Conservation (phyloP, 768 basidiomycete genomes). For the Podaxis sp. region DNA sequence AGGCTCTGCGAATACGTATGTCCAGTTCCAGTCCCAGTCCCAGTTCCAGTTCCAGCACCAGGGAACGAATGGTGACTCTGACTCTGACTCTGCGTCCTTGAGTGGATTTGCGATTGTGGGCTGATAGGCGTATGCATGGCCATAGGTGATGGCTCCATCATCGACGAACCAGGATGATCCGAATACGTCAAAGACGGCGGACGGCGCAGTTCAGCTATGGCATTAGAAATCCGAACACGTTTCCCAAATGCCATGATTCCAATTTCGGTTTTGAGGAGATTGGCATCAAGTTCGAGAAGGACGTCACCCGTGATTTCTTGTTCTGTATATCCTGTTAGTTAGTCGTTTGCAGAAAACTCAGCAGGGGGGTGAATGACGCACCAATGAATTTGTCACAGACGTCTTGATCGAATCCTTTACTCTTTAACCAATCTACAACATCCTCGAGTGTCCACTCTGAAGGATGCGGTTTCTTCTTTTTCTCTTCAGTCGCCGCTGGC, state of each 20-base stretch:
- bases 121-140: slow-evolving; percentile 27
- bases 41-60: slow-evolving; percentile 15
- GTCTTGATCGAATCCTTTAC: slow-evolving; percentile 79
- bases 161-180: slow-evolving; percentile 23
- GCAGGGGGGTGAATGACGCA: slow-evolving; percentile 28
- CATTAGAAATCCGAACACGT: slow-evolving; percentile 88
- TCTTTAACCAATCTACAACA: slow-evolving; percentile 83
- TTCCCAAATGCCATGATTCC: slow-evolving; percentile 94
- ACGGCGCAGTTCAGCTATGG: slow-evolving; percentile 81
- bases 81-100: slow-evolving; percentile 37
- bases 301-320: slow-evolving; percentile 99
- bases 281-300: slow-evolving; percentile 88
- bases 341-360: background rate
- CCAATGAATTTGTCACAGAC: slow-evolving; percentile 86
- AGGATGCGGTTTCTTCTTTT: slow-evolving; percentile 41
- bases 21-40: slow-evolving; percentile 9
- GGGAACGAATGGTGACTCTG: slow-evolving; percentile 43
- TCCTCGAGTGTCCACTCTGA: slow-evolving; percentile 85
- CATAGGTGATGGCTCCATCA: background rate
- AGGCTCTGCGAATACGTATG: slow-evolving; percentile 27
- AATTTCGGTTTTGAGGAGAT: slow-evolving; percentile 88
- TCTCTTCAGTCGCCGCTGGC: slow-evolving; percentile 14
- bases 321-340: slow-evolving; percentile 43
- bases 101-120: slow-evolving; percentile 21
- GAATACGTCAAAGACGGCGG: slow-evolving; percentile 61